These are phyloP conservation scores for Aureoboletus auriporus DNA, from an alignment of 768 basidiomycete genomes.

Conservation along the genomic window DNA sequence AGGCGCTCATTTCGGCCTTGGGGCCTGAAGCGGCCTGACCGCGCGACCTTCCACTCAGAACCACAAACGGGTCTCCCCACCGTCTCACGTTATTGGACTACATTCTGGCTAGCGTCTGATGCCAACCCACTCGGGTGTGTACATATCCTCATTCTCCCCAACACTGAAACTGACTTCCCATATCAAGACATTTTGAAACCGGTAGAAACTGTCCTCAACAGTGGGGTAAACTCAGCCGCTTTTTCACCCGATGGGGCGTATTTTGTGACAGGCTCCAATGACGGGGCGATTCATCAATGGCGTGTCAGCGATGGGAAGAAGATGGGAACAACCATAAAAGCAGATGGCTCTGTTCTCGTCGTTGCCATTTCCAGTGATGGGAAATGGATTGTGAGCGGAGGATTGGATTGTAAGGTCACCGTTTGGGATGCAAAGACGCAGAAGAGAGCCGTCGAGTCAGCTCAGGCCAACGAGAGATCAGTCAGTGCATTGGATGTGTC, in stretches of 20 bases:
- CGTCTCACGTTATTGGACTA: not conserved
- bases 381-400: constrained; percentile 15
- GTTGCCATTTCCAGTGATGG: constrained; percentile 11
- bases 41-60: not conserved
- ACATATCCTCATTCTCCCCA: not conserved
- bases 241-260: constrained; percentile 14
- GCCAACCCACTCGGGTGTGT: constrained; percentile 3
- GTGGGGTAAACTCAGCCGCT: constrained; percentile 7
- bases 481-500: constrained; percentile 12
- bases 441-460: not conserved
- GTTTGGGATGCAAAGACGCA: constrained; percentile 13
- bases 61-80: not conserved
- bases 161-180: not conserved
- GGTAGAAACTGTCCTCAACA: constrained; percentile 5
- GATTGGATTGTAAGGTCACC: constrained; percentile 1
- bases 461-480: not conserved
- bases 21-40: no score
- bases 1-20: not conserved
- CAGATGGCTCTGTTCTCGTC: constrained; percentile 4
- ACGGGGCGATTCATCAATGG: constrained; percentile 12
- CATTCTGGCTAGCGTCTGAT: not conserved
- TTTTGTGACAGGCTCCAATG: constrained; percentile 9
- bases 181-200: constrained; percentile 3
- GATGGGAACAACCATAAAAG: constrained; percentile 7
- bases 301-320: constrained; percentile 6